phyloP scores from a whole-genome alignment of 1,139 yeast species.

The Kurtzmaniella quercitrusa region DNA sequence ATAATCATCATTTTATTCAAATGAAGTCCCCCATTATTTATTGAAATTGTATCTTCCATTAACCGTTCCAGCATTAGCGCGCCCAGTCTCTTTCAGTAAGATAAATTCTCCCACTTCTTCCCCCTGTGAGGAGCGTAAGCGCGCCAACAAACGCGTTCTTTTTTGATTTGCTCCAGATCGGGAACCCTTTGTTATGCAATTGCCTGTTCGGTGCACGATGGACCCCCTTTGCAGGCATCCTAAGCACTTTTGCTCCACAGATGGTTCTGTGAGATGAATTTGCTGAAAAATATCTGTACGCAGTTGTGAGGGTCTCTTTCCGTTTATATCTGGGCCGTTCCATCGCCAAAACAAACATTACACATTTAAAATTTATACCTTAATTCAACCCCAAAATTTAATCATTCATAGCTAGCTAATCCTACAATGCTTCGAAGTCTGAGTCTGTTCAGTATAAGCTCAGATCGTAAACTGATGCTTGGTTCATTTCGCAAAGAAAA shows the following conservation, averaged over 20 bases:
- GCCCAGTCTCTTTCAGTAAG: not conserved
- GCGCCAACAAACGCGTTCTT: not conserved
- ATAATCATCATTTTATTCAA: too few species aligned
- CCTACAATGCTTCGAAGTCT: constrained; percentile 2
- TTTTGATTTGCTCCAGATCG: not conserved
- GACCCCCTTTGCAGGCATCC: constrained; percentile 1
- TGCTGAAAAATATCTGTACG: not conserved
- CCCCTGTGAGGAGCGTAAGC: not conserved
- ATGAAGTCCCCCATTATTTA: not conserved
- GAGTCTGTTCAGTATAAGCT: constrained; percentile 1
- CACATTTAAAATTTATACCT: not conserved
- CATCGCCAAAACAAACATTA: not conserved
- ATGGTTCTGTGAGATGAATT: not conserved
- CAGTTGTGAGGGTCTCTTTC: not conserved
- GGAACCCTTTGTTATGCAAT: not conserved
- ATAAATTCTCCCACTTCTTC: not conserved
- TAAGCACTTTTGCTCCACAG: not conserved
- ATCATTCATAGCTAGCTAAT: not conserved
- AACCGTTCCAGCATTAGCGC: not conserved
- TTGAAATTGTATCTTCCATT: not conserved
- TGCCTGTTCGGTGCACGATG: not conserved
- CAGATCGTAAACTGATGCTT: constrained; percentile 1
- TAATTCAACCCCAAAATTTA: not conserved
- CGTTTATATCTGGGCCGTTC: not conserved
- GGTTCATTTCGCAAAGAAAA: not conserved